Evolutionary conservation across 495 filamentous ascomycete species (phyloP).

Genomic region (Penicillium cosmopolitanum): DNA sequence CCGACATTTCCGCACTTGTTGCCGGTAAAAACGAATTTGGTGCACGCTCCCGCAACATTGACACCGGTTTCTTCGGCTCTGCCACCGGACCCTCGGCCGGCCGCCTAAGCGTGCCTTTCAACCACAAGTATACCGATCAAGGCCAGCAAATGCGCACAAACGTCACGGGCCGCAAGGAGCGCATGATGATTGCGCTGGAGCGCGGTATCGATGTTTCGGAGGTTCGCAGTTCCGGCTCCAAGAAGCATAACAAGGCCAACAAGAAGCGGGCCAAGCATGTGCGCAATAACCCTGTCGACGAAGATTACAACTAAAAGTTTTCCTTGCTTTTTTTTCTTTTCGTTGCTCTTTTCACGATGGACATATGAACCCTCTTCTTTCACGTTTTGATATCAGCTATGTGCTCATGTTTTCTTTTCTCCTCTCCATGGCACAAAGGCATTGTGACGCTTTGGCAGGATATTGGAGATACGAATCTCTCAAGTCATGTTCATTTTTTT

Average conservation of each 20-base stretch:
- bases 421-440: background rate
- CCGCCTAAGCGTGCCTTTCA: constrained; percentile 82
- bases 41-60: constrained; percentile 71
- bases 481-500: constrained; percentile 24
- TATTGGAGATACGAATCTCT: constrained; percentile 23
- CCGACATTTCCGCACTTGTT: constrained; percentile 22
- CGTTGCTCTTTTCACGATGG: constrained; percentile 16
- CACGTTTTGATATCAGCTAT: constrained; percentile 10
- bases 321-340: constrained; percentile 24
- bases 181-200: constrained; percentile 82
- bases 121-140: constrained; percentile 82
- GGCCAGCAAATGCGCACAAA: constrained; percentile 67
- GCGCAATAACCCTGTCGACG: constrained; percentile 37
- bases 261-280: constrained; percentile 68
- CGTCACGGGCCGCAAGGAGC: constrained; percentile 81
- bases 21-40: constrained; percentile 51
- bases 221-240: constrained; percentile 65
- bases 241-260: constrained; percentile 95
- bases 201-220: constrained; percentile 84
- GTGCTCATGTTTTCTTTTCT: constrained; percentile 9
- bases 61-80: constrained; percentile 83
- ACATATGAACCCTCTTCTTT: constrained; percentile 9
- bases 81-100: constrained; percentile 58
- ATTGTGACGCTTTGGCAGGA: constrained; percentile 14
- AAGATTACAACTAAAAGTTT: constrained; percentile 46